Evolutionary conservation across 495 filamentous ascomycete species (phyloP).

Genomic region (Amorphotheca resinae): DNA sequence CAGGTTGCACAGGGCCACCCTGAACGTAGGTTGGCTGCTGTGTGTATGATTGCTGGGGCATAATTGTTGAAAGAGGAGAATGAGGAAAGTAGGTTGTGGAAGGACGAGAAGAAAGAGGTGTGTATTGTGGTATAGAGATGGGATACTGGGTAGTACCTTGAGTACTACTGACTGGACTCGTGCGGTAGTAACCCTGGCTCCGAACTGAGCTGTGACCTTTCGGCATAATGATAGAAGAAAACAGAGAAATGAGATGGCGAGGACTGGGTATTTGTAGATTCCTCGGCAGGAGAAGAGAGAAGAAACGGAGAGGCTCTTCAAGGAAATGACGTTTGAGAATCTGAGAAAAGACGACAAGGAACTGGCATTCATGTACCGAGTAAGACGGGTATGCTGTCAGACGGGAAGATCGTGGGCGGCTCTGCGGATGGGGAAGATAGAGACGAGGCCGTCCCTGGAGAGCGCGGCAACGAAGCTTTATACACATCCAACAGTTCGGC

Average conservation of each 20-base stretch:
- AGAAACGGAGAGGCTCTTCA: not conserved
- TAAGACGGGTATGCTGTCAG: conserved; percentile 3
- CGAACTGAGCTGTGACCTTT: conserved; percentile 15
- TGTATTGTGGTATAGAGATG: conserved; percentile 9
- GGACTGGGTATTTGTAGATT: conserved; percentile 9
- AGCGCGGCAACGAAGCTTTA: conserved; percentile 15
- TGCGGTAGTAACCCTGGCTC: conserved; percentile 15
- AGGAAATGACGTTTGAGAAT: conserved; percentile 12
- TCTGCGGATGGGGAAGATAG: conserved; percentile 4
- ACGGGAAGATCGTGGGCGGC: conserved; percentile 7
- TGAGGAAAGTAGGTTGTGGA: not conserved
- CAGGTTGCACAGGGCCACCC: conserved; percentile 21
- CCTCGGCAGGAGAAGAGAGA: conserved; percentile 17
- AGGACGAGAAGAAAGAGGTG: conserved; percentile 5
- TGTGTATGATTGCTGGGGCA: conserved; percentile 12
- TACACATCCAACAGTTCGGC: conserved; percentile 12
- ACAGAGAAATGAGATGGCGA: not conserved
- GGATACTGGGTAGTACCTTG: not conserved
- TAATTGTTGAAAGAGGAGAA: not conserved
- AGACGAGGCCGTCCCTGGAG: conserved; percentile 2
- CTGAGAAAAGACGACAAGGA: conserved; percentile 13
- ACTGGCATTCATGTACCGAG: conserved; percentile 5
- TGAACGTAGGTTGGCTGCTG: conserved; percentile 7
- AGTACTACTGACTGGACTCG: conserved; percentile 6
- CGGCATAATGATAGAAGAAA: conserved; percentile 13